Evolutionary conservation across 2,329 filamentous ascomycete genomes (phyloP).

Genomic region (Epichloe gansuensis): DNA sequence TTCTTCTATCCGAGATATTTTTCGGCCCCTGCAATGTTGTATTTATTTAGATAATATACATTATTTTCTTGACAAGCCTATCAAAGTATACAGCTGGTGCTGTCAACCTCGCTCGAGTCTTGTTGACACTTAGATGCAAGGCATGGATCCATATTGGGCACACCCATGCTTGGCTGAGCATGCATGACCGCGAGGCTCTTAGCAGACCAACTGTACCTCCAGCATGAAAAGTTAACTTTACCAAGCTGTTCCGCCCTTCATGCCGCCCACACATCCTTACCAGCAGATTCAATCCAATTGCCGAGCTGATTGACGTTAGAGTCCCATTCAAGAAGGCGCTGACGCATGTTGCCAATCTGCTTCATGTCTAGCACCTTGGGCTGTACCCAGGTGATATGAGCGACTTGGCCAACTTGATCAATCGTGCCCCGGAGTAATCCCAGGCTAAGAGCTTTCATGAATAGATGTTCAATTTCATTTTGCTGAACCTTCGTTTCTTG

Average conservation of each 20-base stretch:
- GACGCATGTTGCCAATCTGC: slow-evolving; percentile 88
- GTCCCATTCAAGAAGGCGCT: slow-evolving; percentile 85
- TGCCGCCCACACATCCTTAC: slow-evolving; percentile 92
- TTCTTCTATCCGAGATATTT: neutral
- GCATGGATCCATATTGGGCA: neutral
- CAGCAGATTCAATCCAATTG: slow-evolving; percentile 90
- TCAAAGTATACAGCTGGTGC: neutral
- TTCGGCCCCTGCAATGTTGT: neutral
- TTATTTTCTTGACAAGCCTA: neutral
- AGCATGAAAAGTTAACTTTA: neutral
- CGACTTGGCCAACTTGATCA: slow-evolving; percentile 89
- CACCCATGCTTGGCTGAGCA: neutral
- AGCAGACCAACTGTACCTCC: neutral
- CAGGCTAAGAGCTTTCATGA: slow-evolving; percentile 97
- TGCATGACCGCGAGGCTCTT: neutral
- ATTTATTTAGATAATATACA: neutral
- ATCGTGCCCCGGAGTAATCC: slow-evolving; percentile 85
- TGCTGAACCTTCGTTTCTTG: slow-evolving; percentile 84
- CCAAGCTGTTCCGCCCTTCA: slow-evolving; percentile 25
- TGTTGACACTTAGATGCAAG: neutral
- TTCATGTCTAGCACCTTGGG: slow-evolving; percentile 93
- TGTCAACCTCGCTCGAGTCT: neutral
- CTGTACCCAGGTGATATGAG: slow-evolving; percentile 96
- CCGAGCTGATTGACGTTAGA: slow-evolving; percentile 89
- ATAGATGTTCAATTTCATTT: slow-evolving; percentile 90